Conservation (phyloP, 345 rosid genomes). For the Balakata baccata region DNA sequence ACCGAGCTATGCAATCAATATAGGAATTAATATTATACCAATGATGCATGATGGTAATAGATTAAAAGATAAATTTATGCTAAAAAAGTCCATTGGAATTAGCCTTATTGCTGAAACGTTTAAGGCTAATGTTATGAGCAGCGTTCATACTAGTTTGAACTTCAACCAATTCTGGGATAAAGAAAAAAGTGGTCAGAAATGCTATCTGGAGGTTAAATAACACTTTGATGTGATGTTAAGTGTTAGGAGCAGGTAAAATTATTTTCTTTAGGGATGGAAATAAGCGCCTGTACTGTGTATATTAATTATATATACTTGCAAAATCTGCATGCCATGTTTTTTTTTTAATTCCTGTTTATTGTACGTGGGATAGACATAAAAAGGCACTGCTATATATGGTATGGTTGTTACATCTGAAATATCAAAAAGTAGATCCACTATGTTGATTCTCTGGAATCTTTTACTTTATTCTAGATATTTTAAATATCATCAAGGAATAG, state of each 20-base stretch:
- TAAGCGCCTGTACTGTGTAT: neutral
- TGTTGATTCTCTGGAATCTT: constrained; percentile 30
- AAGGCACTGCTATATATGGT: neutral
- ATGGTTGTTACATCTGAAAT: constrained; percentile 5
- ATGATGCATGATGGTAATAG: neutral
- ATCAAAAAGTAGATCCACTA: constrained; percentile 28
- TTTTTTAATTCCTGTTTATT: neutral
- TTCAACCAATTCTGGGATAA: neutral
- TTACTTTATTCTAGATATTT: neutral
- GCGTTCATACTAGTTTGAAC: neutral
- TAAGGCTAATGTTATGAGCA: neutral
- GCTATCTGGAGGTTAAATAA: neutral
- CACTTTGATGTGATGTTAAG: neutral
- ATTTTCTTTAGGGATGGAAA: neutral
- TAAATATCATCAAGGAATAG: constrained; percentile 14
- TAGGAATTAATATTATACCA: neutral
- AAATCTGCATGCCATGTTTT: neutral
- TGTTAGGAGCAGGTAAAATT: neutral
- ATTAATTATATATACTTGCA: neutral
- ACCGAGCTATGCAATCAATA: neutral
- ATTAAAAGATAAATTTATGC: neutral
- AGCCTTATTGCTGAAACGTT: neutral
- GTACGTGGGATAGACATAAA: neutral
- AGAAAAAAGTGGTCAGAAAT: neutral
- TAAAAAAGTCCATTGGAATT: neutral